Percentiles rank a stretch among this genome's conserved stretches.
phyloP scores from a whole-genome alignment of 1,284 basidiomycete species.

The Rhodotorula sp. region DNA sequence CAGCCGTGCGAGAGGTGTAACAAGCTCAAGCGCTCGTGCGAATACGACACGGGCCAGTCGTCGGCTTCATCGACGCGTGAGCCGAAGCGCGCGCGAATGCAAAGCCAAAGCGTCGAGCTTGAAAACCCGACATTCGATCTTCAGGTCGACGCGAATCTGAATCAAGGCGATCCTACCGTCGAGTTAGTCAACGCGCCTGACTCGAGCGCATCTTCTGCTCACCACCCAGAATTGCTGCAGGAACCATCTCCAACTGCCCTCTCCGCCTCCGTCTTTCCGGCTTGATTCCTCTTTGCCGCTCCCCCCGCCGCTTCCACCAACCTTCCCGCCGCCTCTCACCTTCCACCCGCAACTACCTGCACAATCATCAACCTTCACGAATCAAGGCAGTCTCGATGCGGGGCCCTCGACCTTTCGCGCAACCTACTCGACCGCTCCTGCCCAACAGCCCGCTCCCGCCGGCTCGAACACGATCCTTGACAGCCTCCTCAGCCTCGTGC shows the following conservation, averaged over 20 bases:
- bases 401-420: neutral
- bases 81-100: constrained; percentile 3
- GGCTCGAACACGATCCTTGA: neutral
- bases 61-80: neutral
- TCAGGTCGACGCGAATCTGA: too few relatives aligned
- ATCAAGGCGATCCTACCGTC: neutral
- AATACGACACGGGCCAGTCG: neutral
- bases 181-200: neutral
- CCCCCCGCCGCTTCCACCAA: neutral
- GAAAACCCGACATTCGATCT: too few relatives aligned
- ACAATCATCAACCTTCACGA: neutral
- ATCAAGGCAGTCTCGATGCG: neutral
- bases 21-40: constrained; percentile 1
- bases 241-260: neutral
- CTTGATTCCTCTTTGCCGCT: neutral
- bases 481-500: neutral
- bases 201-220: neutral
- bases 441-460: neutral
- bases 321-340: neutral
- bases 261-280: neutral
- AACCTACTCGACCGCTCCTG: neutral
- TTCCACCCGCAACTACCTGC: neutral
- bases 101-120: neutral
- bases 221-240: too few relatives aligned
- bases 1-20: constrained; percentile 3